Evolutionary conservation across 768 basidiomycete genomes (phyloP).

Genomic region (Kwoniella sp.): DNA sequence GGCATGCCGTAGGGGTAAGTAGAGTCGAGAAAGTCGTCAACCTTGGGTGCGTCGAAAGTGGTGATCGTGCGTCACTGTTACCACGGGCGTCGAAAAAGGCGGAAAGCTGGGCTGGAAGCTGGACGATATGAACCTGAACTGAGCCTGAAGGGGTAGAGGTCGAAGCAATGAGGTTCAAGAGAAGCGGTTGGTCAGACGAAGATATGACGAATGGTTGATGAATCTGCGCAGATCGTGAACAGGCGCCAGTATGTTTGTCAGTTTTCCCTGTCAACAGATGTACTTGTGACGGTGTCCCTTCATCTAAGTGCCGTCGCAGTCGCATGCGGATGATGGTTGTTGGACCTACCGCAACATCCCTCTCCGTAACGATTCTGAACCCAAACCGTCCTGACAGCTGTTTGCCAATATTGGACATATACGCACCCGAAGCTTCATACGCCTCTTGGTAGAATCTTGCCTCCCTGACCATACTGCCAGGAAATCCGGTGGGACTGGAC

Average conservation of each 20-base stretch:
- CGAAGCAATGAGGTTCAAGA: not conserved
- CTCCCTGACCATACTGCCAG: conserved; percentile 7
- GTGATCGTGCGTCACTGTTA: not conserved
- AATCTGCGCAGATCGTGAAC: not conserved
- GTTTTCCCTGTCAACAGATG: no score
- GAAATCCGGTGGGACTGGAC: no score
- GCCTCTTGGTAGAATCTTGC: conserved; percentile 16
- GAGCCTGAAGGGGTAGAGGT: not conserved
- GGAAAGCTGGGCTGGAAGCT: conserved; percentile 13
- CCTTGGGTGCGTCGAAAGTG: not conserved
- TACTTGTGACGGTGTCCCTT: no score
- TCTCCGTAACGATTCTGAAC: conserved; percentile 1
- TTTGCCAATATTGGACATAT: conserved; percentile 7
- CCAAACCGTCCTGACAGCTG: conserved; percentile 1
- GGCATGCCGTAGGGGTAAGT: not conserved
- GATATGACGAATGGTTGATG: not conserved
- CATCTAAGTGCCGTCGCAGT: no score
- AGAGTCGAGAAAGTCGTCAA: conserved; percentile 12
- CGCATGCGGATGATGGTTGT: no score
- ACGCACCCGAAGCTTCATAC: conserved; percentile 8
- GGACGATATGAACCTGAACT: conserved; percentile 2
- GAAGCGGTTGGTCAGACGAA: not conserved
- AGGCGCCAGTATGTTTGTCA: no score
- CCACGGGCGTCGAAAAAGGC: not conserved
- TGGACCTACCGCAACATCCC: conserved; percentile 10